Conservation (phyloP, 2,329 filamentous ascomycete species). For the Biscogniauxia marginata region DNA sequence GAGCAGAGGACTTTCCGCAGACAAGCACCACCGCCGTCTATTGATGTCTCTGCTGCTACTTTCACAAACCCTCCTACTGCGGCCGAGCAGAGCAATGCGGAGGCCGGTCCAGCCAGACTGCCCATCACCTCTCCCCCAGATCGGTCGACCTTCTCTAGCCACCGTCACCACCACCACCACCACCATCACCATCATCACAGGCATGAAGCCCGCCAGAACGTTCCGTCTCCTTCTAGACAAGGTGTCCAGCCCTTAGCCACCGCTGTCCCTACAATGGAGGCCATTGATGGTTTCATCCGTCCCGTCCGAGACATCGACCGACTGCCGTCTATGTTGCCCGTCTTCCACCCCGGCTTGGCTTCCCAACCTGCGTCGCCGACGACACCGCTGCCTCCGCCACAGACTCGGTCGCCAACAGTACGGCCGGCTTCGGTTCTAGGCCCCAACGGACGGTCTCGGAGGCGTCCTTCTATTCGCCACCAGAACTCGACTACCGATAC, state of each 20-base stretch:
- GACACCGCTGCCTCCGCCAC: constrained; percentile 71
- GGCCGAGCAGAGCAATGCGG: constrained; percentile 41
- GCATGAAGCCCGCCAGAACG: constrained; percentile 49
- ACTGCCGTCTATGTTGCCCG: constrained; percentile 76
- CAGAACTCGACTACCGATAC: constrained; percentile 87
- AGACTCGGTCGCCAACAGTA: constrained; percentile 56
- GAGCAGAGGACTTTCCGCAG: constrained; percentile 66
- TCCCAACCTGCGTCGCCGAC: constrained; percentile 94
- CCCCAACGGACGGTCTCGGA: constrained; percentile 55
- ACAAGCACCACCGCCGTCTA: constrained; percentile 79
- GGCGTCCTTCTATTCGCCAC: constrained; percentile 84
- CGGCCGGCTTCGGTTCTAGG: constrained; percentile 53
- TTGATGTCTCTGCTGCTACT: constrained; percentile 67
- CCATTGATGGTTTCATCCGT: constrained; percentile 71
- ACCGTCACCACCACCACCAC: constrained; percentile 51
- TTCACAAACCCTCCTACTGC: constrained; percentile 45
- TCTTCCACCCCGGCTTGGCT: constrained; percentile 64
- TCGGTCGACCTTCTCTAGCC: constrained; percentile 58
- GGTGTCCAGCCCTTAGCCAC: constrained; percentile 66
- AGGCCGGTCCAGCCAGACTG: constrained; percentile 60
- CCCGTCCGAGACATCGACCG: constrained; percentile 81
- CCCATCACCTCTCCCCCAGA: constrained; percentile 70
- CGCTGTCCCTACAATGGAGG: constrained; percentile 65
- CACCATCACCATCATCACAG: constrained; percentile 43
- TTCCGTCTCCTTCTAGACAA: constrained; percentile 49